A percentile compares a stretch with the other conserved stretches of the same genome.
Conservation (phyloP, 192 early-diverging fungal genomes). For the Neocallimastix lanati region DNA sequence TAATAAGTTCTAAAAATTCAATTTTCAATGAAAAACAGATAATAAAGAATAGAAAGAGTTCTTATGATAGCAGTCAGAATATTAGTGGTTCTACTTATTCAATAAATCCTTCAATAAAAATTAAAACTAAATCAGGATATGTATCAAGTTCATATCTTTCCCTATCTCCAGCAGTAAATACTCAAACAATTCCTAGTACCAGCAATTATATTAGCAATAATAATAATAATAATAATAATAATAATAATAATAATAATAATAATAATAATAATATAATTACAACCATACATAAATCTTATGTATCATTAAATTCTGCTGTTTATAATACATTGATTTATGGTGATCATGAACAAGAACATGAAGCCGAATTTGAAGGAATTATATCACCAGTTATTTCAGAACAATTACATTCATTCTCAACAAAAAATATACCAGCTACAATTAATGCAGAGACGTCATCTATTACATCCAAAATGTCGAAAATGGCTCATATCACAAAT, state of each 20-base stretch:
- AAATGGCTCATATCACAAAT: not conserved
- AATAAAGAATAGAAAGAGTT: not conserved
- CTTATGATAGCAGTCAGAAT: not conserved
- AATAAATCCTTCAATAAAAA: not conserved
- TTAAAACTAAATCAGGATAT: not conserved
- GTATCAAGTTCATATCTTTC: not conserved
- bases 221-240: not conserved
- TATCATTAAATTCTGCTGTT: not conserved
- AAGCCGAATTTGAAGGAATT: not conserved
- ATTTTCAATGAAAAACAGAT: not conserved
- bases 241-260: not conserved
- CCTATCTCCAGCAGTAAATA: no score
- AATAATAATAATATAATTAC: not conserved
- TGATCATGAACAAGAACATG: not conserved
- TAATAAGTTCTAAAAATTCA: not conserved
- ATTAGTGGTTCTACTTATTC: not conserved
- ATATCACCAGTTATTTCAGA: not conserved
- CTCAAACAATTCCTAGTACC: no score
- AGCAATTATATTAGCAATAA: not conserved
- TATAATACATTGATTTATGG: not conserved
- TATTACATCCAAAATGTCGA: not conserved
- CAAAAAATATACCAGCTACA: not conserved
- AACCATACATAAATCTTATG: not conserved
- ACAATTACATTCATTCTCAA: not conserved
- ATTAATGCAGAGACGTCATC: not conserved